Evolutionary conservation across 805 yeast genomes (phyloP).

Genomic region (Clavispora asparagi): DNA sequence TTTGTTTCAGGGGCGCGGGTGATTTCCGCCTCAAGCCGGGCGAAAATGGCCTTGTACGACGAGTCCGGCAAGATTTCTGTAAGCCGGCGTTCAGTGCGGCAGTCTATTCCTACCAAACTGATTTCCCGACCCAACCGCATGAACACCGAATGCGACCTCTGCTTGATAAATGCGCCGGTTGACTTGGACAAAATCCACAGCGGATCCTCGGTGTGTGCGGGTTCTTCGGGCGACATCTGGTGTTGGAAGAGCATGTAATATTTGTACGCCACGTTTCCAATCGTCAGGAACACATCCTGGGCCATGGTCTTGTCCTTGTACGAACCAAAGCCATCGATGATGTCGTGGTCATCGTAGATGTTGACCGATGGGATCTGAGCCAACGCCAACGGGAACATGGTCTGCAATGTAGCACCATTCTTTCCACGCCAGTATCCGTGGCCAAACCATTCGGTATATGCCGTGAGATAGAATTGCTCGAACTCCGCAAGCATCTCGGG

Average conservation of each 20-base stretch:
- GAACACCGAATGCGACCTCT: constrained; percentile 62
- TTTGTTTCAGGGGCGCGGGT: constrained; percentile 51
- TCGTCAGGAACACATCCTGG: constrained; percentile 58
- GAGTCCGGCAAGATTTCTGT: constrained; percentile 47
- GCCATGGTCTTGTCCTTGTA: constrained; percentile 73
- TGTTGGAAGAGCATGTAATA: constrained; percentile 93
- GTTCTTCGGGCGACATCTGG: constrained; percentile 50
- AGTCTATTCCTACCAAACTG: constrained; percentile 77
- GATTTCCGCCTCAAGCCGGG: constrained; percentile 55
- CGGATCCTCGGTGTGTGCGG: constrained; percentile 35
- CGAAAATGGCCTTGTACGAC: constrained; percentile 59
- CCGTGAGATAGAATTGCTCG: constrained; percentile 61
- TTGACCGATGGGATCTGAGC: constrained; percentile 83
- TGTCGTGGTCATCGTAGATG: constrained; percentile 92
- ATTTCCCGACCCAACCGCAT: constrained; percentile 71
- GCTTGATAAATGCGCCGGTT: constrained; percentile 65
- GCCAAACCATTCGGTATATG: constrained; percentile 87
- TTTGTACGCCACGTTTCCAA: constrained; percentile 77
- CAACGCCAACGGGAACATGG: constrained; percentile 66
- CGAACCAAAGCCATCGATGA: constrained; percentile 94
- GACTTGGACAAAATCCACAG: constrained; percentile 57
- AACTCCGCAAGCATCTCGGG: constrained; percentile 50
- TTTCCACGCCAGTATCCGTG: constrained; percentile 78
- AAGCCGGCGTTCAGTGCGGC: constrained; percentile 83
- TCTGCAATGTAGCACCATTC: constrained; percentile 60